Evolutionary conservation across 1,284 basidiomycete genomes (phyloP).

Genomic region (Ceratobasidium sp.): DNA sequence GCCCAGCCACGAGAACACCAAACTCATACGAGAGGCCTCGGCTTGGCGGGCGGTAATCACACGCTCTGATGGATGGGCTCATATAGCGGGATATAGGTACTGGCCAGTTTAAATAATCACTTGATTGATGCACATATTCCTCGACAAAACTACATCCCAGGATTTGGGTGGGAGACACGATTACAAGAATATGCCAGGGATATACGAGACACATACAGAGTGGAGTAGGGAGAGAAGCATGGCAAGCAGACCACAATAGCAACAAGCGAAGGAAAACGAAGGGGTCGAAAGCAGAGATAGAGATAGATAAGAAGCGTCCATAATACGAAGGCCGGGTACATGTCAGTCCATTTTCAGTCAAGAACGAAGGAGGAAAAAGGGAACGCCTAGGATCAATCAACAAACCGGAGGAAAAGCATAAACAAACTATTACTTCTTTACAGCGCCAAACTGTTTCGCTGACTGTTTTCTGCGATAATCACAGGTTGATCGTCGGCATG

Average conservation of each 20-base stretch:
- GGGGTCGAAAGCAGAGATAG: constrained; percentile 10
- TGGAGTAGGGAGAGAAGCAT: background rate
- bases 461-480: constrained; percentile 7
- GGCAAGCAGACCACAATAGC: background rate
- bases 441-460: constrained; percentile 22
- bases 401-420: constrained; percentile 11
- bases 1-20: constrained; percentile 9
- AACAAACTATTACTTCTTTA: background rate
- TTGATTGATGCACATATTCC: constrained; percentile 43
- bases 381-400: background rate
- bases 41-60: constrained; percentile 13
- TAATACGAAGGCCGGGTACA: constrained; percentile 2
- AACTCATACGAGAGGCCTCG: background rate
- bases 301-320: constrained; percentile 21
- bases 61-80: background rate
- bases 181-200: constrained; percentile 36
- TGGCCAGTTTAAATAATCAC: constrained; percentile 20
- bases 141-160: constrained; percentile 38
- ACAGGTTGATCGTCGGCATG: constrained; percentile 22
- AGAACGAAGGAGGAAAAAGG: background rate
- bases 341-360: constrained; percentile 15
- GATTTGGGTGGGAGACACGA: constrained; percentile 11
- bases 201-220: constrained; percentile 16
- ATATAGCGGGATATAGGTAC: constrained; percentile 24
- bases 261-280: constrained; percentile 2